These are phyloP conservation scores for Flaveria floridana DNA, from an alignment of 140 eudicot species.

Conservation along the genomic window DNA sequence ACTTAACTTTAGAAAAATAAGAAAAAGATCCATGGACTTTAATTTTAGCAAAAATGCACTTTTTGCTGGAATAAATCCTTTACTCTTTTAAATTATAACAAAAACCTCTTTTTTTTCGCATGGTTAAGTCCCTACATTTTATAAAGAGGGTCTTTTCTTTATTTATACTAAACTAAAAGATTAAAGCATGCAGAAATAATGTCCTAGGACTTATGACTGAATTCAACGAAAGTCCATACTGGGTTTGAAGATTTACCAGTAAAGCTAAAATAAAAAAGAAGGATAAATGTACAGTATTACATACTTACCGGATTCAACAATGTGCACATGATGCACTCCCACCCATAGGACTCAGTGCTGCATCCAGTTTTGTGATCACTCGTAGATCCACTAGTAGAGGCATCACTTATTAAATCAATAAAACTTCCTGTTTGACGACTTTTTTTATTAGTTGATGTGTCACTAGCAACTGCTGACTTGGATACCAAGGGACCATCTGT, in stretches of 20 bases:
- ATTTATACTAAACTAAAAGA: not conserved
- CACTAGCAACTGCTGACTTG: slow-evolving; percentile 24
- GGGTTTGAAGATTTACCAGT: not conserved
- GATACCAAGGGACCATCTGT: slow-evolving; percentile 24
- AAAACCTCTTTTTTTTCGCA: not conserved
- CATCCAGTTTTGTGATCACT: slow-evolving; percentile 24
- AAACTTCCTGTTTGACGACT: slow-evolving; percentile 26
- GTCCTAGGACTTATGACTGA: not conserved
- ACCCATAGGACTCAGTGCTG: slow-evolving; percentile 30
- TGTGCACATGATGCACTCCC: slow-evolving; percentile 86
- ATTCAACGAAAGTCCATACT: not conserved
- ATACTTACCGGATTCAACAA: slow-evolving; percentile 76
- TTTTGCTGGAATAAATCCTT: not conserved
- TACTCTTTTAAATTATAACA: not conserved
- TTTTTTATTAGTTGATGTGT: slow-evolving; percentile 18
- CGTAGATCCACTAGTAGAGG: slow-evolving; percentile 29
- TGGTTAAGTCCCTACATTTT: not conserved
- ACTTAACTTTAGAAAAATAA: not conserved
- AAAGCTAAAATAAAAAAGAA: not conserved
- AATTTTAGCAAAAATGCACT: not conserved
- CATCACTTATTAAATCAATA: slow-evolving; percentile 27
- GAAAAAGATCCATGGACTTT: not conserved
- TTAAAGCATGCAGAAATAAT: not conserved
- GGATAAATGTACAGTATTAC: not conserved
- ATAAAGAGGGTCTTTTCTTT: not conserved